Base-by-base conservation (phyloP, 495 filamentous ascomycete genomes). In the Oleoguttula mirabilis region DNA sequence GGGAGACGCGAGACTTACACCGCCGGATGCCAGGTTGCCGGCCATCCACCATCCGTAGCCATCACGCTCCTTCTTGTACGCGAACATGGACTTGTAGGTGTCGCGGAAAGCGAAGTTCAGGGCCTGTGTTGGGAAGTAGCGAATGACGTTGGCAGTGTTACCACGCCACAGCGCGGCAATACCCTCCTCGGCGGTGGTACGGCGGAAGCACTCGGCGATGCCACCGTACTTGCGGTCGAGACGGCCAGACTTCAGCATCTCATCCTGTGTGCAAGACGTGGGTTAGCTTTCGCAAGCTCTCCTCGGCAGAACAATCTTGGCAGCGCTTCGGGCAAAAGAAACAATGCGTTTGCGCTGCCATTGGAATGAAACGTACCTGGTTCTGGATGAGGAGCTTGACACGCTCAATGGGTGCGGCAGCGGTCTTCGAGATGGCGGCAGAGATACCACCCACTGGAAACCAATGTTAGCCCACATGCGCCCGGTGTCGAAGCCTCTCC, bases 341-440 rank as follows among this genome's bases (percentile, higher is more conserved):
- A n/a, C n/a, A n/a, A n/a, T n/a, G n/a, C n/a, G n/a, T n/a, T n/a
- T n/a, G n/a, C n/a, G n/a, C n/a, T n/a, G n/a, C n/a, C n/a, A n/a
- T n/a, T n/a, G n/a, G n/a, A n/a, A n/a, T 19, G 28, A 43, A 22
- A 38, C 84, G 48, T 78, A 95, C 88, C 82, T 98, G 90, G 76
- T 96, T 98, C 78, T 98, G 90, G 76, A 98, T 93, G 59, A 98
- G 84, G 62, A 98, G 90, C 86, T 98, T 98, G 73, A 98, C 81
- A 84, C 90, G 90, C 86, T 98, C 90, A 60, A 98, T 98, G 70
- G 90, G 90, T 71, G 90, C 90, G 66, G 90, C 90, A 62, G 92
- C 92, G 56, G 90, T 98, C 83, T 98, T 98, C 59, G 90, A 96
- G 80, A 98, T 87, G 69, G 90, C 90, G 63, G 90, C 90, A 60